Base-by-base conservation (phyloP, 2,329 filamentous ascomycete species). In the Chaetomium sp. region DNA sequence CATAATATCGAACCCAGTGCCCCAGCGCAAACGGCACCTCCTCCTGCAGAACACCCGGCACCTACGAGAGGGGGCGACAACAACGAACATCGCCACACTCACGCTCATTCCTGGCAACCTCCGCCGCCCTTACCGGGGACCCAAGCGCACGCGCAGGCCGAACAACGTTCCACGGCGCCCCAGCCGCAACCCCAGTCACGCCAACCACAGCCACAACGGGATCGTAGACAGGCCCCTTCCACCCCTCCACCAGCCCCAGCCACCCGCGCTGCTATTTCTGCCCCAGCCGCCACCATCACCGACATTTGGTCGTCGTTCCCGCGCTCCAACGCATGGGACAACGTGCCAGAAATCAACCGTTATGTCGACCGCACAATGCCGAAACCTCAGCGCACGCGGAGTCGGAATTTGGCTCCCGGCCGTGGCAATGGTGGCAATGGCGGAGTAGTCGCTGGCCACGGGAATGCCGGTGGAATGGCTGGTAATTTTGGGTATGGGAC, bases 291-390 rank as follows among this genome's bases (percentile, higher is more conserved):
- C 7, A 37, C 45, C 5, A 11, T 14, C 2, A 73, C 80, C 49
- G 78, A 86, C 65, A 79, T 84, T 19, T 95, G 89, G 88, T 80
- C 83, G 60, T 79, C 79, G 47, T 96, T 87, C 69, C 77, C 82
- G n/a, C 80, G 84, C 47, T 82, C 78, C 50, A 99, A 97, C 70
- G 91, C 90, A 12, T 99, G 94, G 94, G 94, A 99, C 66, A 88
- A 89, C 52, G 81, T 95, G 52, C 88, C 89, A 10, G 87, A 89
- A 62, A 99, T 99, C 64, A 85, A 89, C 65, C 81, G 82, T 60
- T 99, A 96, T 68, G 88, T 97, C 53, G 88, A 89, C 60, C 49
- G 49, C 41, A 79, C 82, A 52, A 76, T 95, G 54, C 84, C 87
- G 64, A 84, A 85, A 68, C 79, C 82, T 66, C 73, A 71, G 49